Evolutionary conservation across 2,329 filamentous ascomycete genomes (phyloP).

Genomic region (Nannizzia gypsea): DNA sequence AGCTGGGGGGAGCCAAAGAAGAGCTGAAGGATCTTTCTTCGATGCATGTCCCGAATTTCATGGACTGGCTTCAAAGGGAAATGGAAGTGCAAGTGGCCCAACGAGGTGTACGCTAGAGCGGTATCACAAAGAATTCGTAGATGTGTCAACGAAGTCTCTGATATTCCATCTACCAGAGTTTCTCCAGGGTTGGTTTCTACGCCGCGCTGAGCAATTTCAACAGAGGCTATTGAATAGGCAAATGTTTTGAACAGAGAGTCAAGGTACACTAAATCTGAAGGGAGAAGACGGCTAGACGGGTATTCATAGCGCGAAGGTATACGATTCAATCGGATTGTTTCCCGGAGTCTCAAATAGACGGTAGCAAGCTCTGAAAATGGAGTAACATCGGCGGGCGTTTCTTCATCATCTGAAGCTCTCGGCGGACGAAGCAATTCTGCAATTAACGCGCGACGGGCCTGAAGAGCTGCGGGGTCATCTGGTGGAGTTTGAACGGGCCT

Average conservation of each 20-base stretch:
- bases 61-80: slow-evolving; percentile 50
- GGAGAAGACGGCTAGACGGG: slow-evolving; percentile 27
- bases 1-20: slow-evolving; percentile 49
- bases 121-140: slow-evolving; percentile 82
- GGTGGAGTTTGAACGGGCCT: neutral
- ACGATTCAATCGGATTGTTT: slow-evolving; percentile 42
- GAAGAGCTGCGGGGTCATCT: neutral
- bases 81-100: slow-evolving; percentile 55
- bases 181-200: slow-evolving; percentile 59
- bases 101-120: slow-evolving; percentile 67
- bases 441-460: neutral
- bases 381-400: slow-evolving; percentile 17
- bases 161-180: slow-evolving; percentile 71
- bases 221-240: slow-evolving; percentile 73
- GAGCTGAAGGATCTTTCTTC: slow-evolving; percentile 62
- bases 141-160: slow-evolving; percentile 73
- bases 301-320: slow-evolving; percentile 38
- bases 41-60: slow-evolving; percentile 57
- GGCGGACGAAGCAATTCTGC: neutral
- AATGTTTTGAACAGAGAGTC: slow-evolving; percentile 41
- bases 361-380: slow-evolving; percentile 39
- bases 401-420: neutral
- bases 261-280: slow-evolving; percentile 40
- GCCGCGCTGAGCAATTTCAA: slow-evolving; percentile 86
- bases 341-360: slow-evolving; percentile 46